phyloP scores from a whole-genome alignment of 768 basidiomycete species.

The Lentinula detonsa region DNA sequence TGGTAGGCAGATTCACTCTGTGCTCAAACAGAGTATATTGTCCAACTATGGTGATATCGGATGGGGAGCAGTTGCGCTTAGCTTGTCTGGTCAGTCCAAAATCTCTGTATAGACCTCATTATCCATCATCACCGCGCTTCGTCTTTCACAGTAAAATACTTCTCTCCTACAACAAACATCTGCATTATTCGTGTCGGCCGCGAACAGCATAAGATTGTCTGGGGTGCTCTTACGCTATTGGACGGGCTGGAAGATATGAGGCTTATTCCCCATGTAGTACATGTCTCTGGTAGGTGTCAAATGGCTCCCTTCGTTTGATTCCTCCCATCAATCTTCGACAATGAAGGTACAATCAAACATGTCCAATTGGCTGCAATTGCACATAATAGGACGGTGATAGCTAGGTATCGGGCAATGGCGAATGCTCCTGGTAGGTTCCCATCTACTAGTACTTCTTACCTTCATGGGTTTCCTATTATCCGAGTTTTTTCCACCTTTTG shows the following conservation, averaged over 20 bases:
- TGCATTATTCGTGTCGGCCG: conserved; percentile 84
- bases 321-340: neutral
- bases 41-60: conserved; percentile 79
- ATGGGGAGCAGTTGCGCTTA: conserved; percentile 75
- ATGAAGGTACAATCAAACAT: conserved; percentile 80
- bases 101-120: neutral
- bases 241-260: conserved; percentile 50
- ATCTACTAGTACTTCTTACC: neutral
- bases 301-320: neutral
- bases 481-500: too few relatives aligned
- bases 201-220: conserved; percentile 73
- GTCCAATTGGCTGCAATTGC: conserved; percentile 71
- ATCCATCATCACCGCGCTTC: neutral
- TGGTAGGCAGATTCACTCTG: conserved; percentile 60
- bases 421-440: conserved; percentile 42
- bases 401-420: conserved; percentile 51
- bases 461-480: neutral
- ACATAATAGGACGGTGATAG: conserved; percentile 68
- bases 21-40: conserved; percentile 64
- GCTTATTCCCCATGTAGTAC: conserved; percentile 72
- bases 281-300: conserved; percentile 63
- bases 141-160: conserved; percentile 70
- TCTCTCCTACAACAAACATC: conserved; percentile 74
- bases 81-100: conserved; percentile 53
- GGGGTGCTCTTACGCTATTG: conserved; percentile 74